A percentile compares a stretch with the other conserved stretches of the same genome.
Conservation (phyloP, 2,329 filamentous ascomycete genomes). For the Phyllosticta ampelicida region DNA sequence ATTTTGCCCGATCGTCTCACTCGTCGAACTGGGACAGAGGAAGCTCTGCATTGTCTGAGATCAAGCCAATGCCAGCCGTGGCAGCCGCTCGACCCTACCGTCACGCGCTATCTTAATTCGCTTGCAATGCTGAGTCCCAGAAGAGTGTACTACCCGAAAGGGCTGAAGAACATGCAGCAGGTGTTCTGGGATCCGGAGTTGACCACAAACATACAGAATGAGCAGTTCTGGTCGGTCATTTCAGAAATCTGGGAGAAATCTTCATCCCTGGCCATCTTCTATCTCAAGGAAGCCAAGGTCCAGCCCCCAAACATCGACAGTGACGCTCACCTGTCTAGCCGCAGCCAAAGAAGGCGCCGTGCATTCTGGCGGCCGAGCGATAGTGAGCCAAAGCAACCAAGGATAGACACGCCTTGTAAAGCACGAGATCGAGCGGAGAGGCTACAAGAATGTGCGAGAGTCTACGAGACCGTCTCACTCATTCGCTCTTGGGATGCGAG, state of each 20-base stretch:
- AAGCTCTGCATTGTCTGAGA: constrained; percentile 41
- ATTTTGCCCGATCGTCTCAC: constrained; percentile 48
- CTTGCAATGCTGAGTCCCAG: constrained; percentile 29
- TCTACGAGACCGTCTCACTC: neutral
- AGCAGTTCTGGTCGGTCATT: constrained; percentile 16
- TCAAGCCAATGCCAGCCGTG: constrained; percentile 39
- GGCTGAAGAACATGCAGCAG: constrained; percentile 20
- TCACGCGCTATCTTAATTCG: constrained; percentile 12
- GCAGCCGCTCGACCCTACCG: constrained; percentile 12
- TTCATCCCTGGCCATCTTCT: constrained; percentile 11
- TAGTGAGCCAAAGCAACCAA: fast-evolving
- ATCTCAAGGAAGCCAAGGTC: neutral
- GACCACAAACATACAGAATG: constrained; percentile 22
- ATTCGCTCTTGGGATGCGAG: neutral
- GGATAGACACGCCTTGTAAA: neutral
- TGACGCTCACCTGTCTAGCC: neutral
- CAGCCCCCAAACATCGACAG: neutral
- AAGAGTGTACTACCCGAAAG: constrained; percentile 22
- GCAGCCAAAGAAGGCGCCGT: neutral
- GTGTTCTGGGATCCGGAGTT: constrained; percentile 21
- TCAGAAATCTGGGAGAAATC: constrained; percentile 14
- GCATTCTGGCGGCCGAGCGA: neutral
- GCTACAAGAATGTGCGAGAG: neutral
- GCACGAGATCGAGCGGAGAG: neutral
- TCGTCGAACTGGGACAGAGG: constrained; percentile 49